Base-by-base conservation (phyloP, 2,329 filamentous ascomycete species). In the Alternaria solani region DNA sequence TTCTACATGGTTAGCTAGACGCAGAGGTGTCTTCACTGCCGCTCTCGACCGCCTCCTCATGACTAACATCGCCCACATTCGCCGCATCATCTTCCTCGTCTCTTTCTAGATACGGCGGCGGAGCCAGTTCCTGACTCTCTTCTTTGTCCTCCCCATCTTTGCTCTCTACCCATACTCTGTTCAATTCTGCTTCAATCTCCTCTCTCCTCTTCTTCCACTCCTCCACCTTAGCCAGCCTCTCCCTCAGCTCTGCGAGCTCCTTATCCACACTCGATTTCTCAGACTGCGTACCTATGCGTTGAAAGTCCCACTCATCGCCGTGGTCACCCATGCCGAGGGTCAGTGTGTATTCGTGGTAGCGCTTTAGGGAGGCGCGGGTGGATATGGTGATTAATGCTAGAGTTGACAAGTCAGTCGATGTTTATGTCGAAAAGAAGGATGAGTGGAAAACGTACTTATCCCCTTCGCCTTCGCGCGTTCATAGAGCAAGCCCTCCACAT, bases 251-350 rank as follows among this genome's bases (percentile, higher is more conserved):
- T 51, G 91, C 87, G 16, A 98, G 83, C 78, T 99, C 95, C 76
- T 92, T 92, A 81, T 97, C 94, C 7, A 97, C 93, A 23, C 92
- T 91, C 77, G 94, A 89, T 81, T 97, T 97, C 82, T 99, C 95
- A 60, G 91, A 88, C 74, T 93, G 92, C 0, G 94, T 97, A 59
- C 95, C 95, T 68, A 99, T 98, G 57, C 92, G 88, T 78, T 97
- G 91, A 77, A 97, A 91, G 67, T 94, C 90, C 93, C 95, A 98
- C 72, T 91, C 91, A 55, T 92, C 90, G n/a, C 91, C 92, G 51
- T 88, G 86, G 16, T 91, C 88, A 52, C 94, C 94, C 60, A 91
- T 81, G 28, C 94, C 94, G 5, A 99, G 87, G 3, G 89, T 90
- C 9, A 99, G 88, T 69, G 96, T 96, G 80, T 89, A 97, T 0